Percentiles rank a stretch among this genome's conserved stretches.
Evolutionary conservation across 352 stramenopile species (phyloP).

Genomic region (Phytophthora chlamydospora): DNA sequence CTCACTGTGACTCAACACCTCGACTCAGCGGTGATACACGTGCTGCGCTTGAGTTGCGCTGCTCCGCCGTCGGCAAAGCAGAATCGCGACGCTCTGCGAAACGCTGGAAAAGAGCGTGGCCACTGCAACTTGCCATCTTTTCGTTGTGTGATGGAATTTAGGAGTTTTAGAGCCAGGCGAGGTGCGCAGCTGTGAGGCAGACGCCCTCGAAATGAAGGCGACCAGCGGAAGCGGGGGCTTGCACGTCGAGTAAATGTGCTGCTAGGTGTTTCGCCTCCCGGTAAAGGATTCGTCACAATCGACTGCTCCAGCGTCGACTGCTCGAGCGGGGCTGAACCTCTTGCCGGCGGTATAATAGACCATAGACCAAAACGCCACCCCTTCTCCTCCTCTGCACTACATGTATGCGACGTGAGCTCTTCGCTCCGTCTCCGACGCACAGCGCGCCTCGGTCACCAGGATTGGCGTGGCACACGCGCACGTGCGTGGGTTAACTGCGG

Average conservation of each 20-base stretch:
- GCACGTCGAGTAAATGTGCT: too few relatives aligned
- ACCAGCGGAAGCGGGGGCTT: background rate
- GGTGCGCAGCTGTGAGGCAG: conserved; percentile 5
- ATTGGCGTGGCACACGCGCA: conserved; percentile 26
- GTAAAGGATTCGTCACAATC: too few relatives aligned
- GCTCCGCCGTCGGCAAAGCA: background rate
- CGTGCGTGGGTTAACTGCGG: conserved; percentile 31
- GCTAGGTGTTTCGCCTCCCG: too few relatives aligned
- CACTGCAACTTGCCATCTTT: conserved; percentile 26
- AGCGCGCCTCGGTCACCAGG: conserved; percentile 13
- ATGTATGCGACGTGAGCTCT: conserved; percentile 31
- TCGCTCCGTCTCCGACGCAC: conserved; percentile 22
- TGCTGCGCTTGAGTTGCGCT: too few relatives aligned
- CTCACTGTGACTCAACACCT: conserved; percentile 2
- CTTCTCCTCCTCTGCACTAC: too few relatives aligned
- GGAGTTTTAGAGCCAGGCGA: conserved; percentile 23
- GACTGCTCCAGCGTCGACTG: too few relatives aligned
- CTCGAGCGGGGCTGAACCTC: too few relatives aligned
- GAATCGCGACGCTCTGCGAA: conserved; percentile 30
- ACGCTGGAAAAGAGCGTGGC: conserved; percentile 25
- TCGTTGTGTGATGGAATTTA: conserved; percentile 20
- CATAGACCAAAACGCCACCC: conserved; percentile 2
- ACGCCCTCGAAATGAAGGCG: background rate
- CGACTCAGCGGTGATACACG: background rate
- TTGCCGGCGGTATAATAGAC: too few relatives aligned